These are phyloP conservation scores for Apium graveolens DNA, from an alignment of 129 eudicot species.

Conservation along the genomic window DNA sequence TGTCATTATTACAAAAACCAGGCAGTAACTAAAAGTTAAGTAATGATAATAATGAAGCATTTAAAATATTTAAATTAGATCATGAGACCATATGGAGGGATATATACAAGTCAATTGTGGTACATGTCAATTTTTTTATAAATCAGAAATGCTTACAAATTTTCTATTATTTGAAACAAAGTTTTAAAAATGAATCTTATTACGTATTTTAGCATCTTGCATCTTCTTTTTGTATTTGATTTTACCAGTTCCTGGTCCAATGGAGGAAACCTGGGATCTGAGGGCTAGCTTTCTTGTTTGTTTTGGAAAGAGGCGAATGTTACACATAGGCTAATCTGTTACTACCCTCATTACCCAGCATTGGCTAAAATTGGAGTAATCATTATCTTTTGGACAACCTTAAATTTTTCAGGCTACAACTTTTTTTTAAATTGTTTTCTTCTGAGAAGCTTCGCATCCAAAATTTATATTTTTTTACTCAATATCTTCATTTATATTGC, in stretches of 20 bases:
- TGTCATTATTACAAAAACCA: not conserved
- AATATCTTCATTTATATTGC: slow-evolving; percentile 18
- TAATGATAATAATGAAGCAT: not conserved
- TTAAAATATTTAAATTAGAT: not conserved
- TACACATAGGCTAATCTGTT: not conserved
- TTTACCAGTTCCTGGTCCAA: not conserved
- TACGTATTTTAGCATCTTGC: not conserved
- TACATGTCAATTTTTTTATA: slow-evolving; percentile 2
- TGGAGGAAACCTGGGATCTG: not conserved
- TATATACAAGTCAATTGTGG: not conserved
- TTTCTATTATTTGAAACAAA: not conserved
- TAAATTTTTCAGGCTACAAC: not conserved
- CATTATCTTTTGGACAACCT: slow-evolving; percentile 5
- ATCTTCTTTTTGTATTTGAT: not conserved
- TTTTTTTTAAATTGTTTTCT: not conserved
- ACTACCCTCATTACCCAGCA: not conserved
- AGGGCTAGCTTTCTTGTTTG: not conserved
- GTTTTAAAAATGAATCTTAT: not conserved
- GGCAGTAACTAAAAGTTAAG: not conserved
- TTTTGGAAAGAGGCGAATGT: slow-evolving; percentile 1
- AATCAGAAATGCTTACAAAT: not conserved
- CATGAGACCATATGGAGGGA: not conserved
- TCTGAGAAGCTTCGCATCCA: not conserved
- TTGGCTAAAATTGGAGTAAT: not conserved
- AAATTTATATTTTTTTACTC: not conserved